Evolutionary conservation across 2,329 filamentous ascomycete species (phyloP), one percentile per base, ranked within the genome.

Genomic region (Cercospora nicotianae): DNA sequence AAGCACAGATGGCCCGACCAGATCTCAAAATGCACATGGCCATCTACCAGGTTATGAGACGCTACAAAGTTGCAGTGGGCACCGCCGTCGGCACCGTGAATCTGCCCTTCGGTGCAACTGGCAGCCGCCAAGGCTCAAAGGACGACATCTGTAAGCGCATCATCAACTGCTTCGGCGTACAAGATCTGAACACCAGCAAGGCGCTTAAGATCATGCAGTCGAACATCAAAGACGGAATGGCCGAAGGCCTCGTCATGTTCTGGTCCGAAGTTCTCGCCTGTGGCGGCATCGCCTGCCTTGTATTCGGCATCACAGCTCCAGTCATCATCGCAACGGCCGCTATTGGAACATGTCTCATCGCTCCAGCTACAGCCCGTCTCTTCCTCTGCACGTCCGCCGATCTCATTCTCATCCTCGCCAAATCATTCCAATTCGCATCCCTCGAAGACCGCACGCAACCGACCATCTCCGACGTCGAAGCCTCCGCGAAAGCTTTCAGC

Each of bases 21-120:
- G 75, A 78, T 66, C 75, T 78, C 60, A 79, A 79, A 68, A 73
- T 79, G 70, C 76, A 79, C 66, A 69, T 76, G 58, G 77, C 77
- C 28, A 69, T 78, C 45, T 73, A 70, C 71, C 76, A 79, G 72
- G 73, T 75, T 53, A 77, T 77, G 73, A 72, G 75, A 23, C 72
- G 76, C 18, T 77, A 76, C 63, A 75, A 71, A 45, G 69, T 72
- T 33, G 71, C 75, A 31, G 65, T 78, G 64, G 70, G 74, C 12
- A 75, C 72, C 7, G 75, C 77, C 12, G 70, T 67, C 12, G 70
- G 69, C 31, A 30, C 68, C 26, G 51, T 65, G 13, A 73, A 68
- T 53, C 65, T 69, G 9, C 63, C 70, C 23, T 48, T 66, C 18
- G 72, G 71, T 45, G 59, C 71, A n/a, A 68, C 72, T 28, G 70